These are phyloP conservation scores for Anthracocystis walkeri DNA, from an alignment of 1,284 basidiomycete genomes.

Conservation along the genomic window DNA sequence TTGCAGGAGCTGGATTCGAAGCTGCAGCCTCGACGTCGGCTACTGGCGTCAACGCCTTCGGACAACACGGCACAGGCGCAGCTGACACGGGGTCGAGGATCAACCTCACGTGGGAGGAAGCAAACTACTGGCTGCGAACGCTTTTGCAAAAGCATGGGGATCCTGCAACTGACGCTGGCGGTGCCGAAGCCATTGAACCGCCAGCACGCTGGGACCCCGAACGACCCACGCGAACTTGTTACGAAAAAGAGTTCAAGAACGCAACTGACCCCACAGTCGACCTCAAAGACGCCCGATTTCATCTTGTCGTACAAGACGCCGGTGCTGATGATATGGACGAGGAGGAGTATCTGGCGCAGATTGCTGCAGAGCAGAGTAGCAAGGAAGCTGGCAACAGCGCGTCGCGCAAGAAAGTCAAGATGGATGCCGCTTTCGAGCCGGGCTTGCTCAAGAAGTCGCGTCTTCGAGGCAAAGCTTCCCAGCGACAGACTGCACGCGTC, in stretches of 20 bases:
- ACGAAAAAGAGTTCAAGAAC: conserved; percentile 51
- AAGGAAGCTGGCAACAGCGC: neutral
- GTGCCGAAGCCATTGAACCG: conserved; percentile 9
- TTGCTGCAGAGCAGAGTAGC: conserved; percentile 20
- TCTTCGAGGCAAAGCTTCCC: conserved; percentile 45
- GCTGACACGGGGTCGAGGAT: conserved; percentile 14
- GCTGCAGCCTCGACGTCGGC: neutral
- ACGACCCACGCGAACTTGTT: conserved; percentile 42
- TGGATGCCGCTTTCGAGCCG: conserved; percentile 21
- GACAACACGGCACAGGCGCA: conserved; percentile 12
- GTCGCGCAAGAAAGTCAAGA: conserved; percentile 21
- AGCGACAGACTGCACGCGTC: conserved; percentile 36
- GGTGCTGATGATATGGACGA: conserved; percentile 41
- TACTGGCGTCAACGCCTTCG: neutral
- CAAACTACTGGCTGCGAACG: conserved; percentile 38
- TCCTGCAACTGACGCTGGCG: neutral
- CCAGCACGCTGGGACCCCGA: conserved; percentile 43
- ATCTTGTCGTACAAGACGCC: conserved; percentile 49
- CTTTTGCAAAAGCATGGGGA: conserved; percentile 30
- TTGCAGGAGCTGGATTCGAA: neutral
- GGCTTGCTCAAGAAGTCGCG: conserved; percentile 49
- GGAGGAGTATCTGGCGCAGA: conserved; percentile 29
- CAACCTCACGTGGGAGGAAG: conserved; percentile 47
- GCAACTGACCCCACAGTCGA: conserved; percentile 41
- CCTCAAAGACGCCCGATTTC: conserved; percentile 42